A percentile compares a stretch with the other conserved stretches of the same genome.
phyloP scores from a whole-genome alignment of 208 protist species.

The Entamoeba invadens region DNA sequence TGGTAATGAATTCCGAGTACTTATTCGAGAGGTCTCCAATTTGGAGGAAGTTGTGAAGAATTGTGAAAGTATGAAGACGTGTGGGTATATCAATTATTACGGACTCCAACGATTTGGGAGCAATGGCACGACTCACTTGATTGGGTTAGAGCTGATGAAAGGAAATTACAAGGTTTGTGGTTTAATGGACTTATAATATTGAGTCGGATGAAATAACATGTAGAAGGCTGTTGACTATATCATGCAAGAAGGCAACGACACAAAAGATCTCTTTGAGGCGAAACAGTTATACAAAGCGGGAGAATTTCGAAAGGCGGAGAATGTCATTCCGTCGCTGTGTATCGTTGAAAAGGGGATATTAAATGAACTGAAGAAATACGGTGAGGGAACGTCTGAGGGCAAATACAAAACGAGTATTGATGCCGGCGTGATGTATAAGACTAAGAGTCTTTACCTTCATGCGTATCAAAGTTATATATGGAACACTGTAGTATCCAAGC shows the following conservation, averaged over 20 bases:
- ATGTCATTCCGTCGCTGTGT: background rate
- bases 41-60: background rate
- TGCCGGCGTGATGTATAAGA: background rate
- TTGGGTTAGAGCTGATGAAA: background rate
- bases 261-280: background rate
- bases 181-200: too few relatives aligned
- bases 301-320: background rate
- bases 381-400: background rate
- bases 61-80: background rate
- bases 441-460: background rate
- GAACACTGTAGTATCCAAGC: background rate
- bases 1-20: background rate
- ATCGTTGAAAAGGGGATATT: background rate
- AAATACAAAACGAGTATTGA: background rate
- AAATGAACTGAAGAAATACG: background rate
- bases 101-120: constrained; percentile 6
- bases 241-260: background rate
- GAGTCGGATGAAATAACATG: too few relatives aligned
- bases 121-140: background rate
- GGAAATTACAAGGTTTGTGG: too few relatives aligned
- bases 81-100: constrained; percentile 7
- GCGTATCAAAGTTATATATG: background rate
- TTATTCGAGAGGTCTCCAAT: background rate
- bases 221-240: background rate
- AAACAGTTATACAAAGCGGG: background rate